Conservation (phyloP, 768 basidiomycete species). For the Hydnum rufescens region DNA sequence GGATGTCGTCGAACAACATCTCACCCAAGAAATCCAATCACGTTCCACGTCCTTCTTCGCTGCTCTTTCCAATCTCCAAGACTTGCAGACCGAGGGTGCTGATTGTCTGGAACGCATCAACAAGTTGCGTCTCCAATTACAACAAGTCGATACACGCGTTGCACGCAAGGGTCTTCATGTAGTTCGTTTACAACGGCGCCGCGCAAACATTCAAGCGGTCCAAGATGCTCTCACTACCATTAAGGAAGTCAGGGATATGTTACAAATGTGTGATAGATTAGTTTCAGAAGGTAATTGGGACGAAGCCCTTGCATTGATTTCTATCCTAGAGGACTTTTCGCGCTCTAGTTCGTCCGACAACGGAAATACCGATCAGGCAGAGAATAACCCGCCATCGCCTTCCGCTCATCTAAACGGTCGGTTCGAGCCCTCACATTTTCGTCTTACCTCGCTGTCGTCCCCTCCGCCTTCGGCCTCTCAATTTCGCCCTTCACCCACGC, state of each 20-base stretch:
- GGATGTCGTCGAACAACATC: conserved; percentile 86
- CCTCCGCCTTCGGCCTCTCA: not conserved
- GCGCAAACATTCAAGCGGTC: conserved; percentile 36
- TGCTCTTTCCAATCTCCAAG: conserved; percentile 83
- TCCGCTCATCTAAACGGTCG: no score
- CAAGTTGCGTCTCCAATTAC: conserved; percentile 47
- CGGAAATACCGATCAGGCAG: no score
- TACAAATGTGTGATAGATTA: conserved; percentile 44
- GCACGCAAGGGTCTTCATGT: conserved; percentile 66
- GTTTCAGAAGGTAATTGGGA: conserved; percentile 80
- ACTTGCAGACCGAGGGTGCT: conserved; percentile 75
- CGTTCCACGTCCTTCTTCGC: conserved; percentile 92
- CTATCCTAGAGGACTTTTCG: conserved; percentile 32
- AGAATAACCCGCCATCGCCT: no score
- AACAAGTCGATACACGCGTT: conserved; percentile 53
- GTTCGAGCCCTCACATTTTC: no score
- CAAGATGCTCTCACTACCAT: conserved; percentile 43
- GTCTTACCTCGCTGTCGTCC: not conserved
- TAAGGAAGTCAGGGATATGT: conserved; percentile 56
- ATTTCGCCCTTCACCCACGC: not conserved
- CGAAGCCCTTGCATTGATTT: conserved; percentile 58
- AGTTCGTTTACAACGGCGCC: conserved; percentile 32
- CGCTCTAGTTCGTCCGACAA: no score
- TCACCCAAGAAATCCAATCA: conserved; percentile 76
- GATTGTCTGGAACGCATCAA: conserved; percentile 61